These are phyloP conservation scores for Mercurialis annua DNA, from an alignment of 345 rosid species.

Conservation along the genomic window DNA sequence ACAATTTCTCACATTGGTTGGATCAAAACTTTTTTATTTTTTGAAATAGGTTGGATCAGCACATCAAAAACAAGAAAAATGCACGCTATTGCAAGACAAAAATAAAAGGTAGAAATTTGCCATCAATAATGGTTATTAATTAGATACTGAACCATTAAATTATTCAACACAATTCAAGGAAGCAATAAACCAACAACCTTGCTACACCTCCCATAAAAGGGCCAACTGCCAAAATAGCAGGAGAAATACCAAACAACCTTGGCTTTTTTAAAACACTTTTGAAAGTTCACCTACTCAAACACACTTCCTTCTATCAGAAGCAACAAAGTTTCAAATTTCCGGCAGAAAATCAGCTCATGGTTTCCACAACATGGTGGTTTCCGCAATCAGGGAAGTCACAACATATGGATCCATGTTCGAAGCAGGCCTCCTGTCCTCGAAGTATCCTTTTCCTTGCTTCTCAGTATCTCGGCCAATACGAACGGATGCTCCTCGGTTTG, in stretches of 20 bases:
- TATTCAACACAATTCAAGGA: conserved; percentile 10
- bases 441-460: conserved; percentile 23
- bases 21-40: no score
- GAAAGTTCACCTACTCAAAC: not conserved
- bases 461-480: conserved; percentile 25
- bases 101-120: not conserved
- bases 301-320: not conserved
- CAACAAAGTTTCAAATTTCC: not conserved
- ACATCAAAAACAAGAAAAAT: no score
- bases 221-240: not conserved
- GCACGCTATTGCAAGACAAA: no score
- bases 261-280: not conserved
- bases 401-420: conserved; percentile 27
- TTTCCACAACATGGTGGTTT: conserved; percentile 26
- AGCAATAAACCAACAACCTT: conserved; percentile 3
- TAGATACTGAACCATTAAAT: not conserved
- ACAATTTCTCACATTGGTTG: no score
- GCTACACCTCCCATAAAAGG: conserved; percentile 12
- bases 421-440: conserved; percentile 27
- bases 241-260: not conserved
- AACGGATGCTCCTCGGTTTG: conserved; percentile 22
- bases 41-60: no score
- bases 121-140: not conserved
- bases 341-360: not conserved
- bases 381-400: conserved; percentile 25